Evolutionary conservation across 441 rosid species (phyloP), one percentile per base, ranked within the genome.

Genomic region (Pelargonium cotyledonis): DNA sequence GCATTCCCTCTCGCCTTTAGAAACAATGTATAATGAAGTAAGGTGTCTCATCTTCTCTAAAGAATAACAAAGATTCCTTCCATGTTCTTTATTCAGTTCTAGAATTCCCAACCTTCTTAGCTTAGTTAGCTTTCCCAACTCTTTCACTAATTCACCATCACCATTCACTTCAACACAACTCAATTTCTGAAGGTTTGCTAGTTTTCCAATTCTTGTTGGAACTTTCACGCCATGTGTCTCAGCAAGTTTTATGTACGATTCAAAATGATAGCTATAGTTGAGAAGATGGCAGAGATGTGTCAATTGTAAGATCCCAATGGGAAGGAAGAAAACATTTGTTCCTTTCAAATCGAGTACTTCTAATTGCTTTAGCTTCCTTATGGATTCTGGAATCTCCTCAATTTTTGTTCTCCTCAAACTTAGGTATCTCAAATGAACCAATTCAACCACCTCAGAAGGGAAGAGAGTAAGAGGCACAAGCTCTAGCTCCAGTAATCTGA

Each of bases 71-170:
- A 70, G 58, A 14, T 11, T 26, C 63, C 40, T 19, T 5, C 73
- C 73, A 53, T 70, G 63, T 65, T 65, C 73, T 70, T 64, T 65
- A 41, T 61, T 70, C 64, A 70, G 43, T 31, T 70, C 61, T 8
- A 53, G 38, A 31, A 70, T 65, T 43, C 63, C 67, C 0, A 70
- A 41, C 46, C 68, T 51, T 29, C 68, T 49, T 12, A 70, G 43
- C 65, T 70, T 64, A 11, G 57, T 53, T n/a, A 70, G 64, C 68
- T 53, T 65, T 8, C 73, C 73, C 0, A 70, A 9, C 68, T 70
- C 73, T 6, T 51, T 70, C 58, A 70, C 19, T 1, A 53, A 38
- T 18, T 31, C 67, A 26, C 53, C 53, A 8, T 70, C 53, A 15
- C 53, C 51, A 21, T 64, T 66, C 2, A 19, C 68, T 12, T 70